These are phyloP conservation scores for Persicaria maculosa DNA, from an alignment of 148 eudicot genomes.

Conservation along the genomic window DNA sequence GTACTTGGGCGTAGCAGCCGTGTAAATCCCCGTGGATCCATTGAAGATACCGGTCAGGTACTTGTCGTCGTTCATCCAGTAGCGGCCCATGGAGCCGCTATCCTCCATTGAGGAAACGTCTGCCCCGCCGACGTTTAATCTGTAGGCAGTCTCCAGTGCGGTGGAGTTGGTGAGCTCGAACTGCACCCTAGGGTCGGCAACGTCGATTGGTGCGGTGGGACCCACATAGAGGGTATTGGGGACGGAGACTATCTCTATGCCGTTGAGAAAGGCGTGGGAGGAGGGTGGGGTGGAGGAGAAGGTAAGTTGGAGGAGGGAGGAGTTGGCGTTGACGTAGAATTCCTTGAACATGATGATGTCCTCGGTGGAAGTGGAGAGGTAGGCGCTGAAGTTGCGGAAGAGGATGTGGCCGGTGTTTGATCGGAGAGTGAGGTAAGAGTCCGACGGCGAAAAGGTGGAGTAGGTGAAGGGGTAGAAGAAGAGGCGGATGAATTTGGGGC, in stretches of 20 bases:
- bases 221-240: slow-evolving; percentile 6
- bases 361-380: too few species aligned
- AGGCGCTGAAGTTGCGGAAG: slow-evolving; percentile 8
- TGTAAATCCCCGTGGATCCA: too few species aligned
- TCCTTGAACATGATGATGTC: not conserved
- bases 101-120: too few species aligned
- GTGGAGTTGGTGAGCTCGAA: not conserved
- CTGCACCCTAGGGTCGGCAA: not conserved
- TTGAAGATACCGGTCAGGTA: too few species aligned
- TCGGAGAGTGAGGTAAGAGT: not conserved
- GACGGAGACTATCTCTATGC: slow-evolving; percentile 5
- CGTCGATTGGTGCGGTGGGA: not conserved
- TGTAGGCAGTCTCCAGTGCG: not conserved
- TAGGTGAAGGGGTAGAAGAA: slow-evolving; percentile 2
- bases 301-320: not conserved
- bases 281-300: not conserved
- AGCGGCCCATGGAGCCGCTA: too few species aligned
- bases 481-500: slow-evolving; percentile 8
- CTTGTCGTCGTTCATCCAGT: too few species aligned
- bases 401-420: slow-evolving; percentile 13
- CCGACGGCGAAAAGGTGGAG: not conserved
- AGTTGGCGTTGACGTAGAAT: slow-evolving; percentile 1
- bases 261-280: slow-evolving; percentile 5
- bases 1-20: not conserved
- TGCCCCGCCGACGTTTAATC: not conserved